Evolutionary conservation across 345 rosid species (phyloP).

Genomic region (Lepidium didymum): DNA sequence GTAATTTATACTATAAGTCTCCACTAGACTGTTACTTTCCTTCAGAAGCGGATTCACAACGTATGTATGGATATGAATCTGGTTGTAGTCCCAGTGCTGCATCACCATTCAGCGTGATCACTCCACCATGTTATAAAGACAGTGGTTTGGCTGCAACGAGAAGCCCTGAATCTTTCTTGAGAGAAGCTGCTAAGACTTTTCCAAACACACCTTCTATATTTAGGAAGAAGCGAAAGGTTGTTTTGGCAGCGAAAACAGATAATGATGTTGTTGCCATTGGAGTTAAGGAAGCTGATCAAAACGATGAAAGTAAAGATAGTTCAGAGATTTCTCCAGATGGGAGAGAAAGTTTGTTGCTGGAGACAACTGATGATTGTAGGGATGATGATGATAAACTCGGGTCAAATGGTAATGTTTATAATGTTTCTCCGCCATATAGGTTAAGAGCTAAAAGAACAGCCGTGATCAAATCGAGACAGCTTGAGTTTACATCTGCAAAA

Average conservation of each 20-base stretch:
- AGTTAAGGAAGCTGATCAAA: constrained; percentile 24
- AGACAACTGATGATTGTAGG: constrained; percentile 34
- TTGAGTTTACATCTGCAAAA: constrained; percentile 53
- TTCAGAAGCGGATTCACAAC: constrained; percentile 34
- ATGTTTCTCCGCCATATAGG: constrained; percentile 80
- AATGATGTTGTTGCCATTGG: not conserved
- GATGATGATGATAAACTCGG: constrained; percentile 11
- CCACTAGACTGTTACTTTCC: constrained; percentile 33
- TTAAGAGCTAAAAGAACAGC: constrained; percentile 67
- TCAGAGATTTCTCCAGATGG: constrained; percentile 25
- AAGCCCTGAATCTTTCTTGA: constrained; percentile 76
- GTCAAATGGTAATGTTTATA: constrained; percentile 36
- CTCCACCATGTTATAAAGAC: constrained; percentile 63
- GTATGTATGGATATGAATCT: constrained; percentile 29
- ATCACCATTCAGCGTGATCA: constrained; percentile 63
- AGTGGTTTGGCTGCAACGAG: constrained; percentile 28
- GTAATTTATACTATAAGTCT: constrained; percentile 52
- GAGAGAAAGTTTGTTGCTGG: constrained; percentile 21
- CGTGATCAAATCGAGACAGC: constrained; percentile 78
- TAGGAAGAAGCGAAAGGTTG: constrained; percentile 52
- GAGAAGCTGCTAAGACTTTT: constrained; percentile 70
- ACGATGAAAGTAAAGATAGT: constrained; percentile 25
- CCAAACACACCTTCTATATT: constrained; percentile 88
- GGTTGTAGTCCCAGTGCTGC: constrained; percentile 35
- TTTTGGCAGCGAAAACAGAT: constrained; percentile 26